These are phyloP conservation scores for Mortierella sp. DNA, from an alignment of 371 early-diverging fungal species.

Conservation along the genomic window DNA sequence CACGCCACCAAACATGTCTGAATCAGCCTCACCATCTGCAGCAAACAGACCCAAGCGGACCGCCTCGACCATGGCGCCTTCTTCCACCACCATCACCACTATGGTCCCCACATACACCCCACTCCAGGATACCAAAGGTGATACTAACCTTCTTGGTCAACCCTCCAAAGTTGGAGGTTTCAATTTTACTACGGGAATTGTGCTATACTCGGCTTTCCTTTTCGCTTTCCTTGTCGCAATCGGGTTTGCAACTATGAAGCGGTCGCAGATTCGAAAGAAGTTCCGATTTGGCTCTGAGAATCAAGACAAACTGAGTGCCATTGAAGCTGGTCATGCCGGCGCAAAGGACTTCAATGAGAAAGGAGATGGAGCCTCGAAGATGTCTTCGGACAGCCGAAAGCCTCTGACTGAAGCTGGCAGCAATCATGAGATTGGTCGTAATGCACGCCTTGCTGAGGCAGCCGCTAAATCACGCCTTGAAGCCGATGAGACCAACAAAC, in stretches of 20 bases:
- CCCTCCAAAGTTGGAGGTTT: constrained; percentile 13
- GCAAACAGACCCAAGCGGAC: too few relatives aligned
- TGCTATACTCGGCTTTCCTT: constrained; percentile 18
- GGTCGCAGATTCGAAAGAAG: constrained; percentile 7
- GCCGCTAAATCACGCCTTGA: too few relatives aligned
- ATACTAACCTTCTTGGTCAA: constrained; percentile 4
- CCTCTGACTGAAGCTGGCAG: constrained; percentile 11
- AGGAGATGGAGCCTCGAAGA: constrained; percentile 3
- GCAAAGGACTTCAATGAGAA: neutral
- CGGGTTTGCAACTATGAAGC: constrained; percentile 15
- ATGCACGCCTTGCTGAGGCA: neutral
- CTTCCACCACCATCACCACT: too few relatives aligned
- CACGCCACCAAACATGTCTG: too few relatives aligned
- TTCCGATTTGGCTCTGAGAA: constrained; percentile 5
- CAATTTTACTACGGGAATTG: constrained; percentile 26
- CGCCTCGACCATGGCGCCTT: too few relatives aligned
- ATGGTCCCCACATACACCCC: too few relatives aligned
- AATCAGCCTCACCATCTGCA: too few relatives aligned
- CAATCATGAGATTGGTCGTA: neutral
- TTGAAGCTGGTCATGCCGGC: constrained; percentile 1
- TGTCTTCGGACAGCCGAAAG: constrained; percentile 6
- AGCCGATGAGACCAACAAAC: too few relatives aligned
- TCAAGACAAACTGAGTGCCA: neutral
- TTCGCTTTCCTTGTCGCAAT: constrained; percentile 7
- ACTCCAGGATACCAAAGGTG: too few relatives aligned